phyloP scores from a whole-genome alignment of 2,329 filamentous ascomycete species.

The Fusarium sp. region DNA sequence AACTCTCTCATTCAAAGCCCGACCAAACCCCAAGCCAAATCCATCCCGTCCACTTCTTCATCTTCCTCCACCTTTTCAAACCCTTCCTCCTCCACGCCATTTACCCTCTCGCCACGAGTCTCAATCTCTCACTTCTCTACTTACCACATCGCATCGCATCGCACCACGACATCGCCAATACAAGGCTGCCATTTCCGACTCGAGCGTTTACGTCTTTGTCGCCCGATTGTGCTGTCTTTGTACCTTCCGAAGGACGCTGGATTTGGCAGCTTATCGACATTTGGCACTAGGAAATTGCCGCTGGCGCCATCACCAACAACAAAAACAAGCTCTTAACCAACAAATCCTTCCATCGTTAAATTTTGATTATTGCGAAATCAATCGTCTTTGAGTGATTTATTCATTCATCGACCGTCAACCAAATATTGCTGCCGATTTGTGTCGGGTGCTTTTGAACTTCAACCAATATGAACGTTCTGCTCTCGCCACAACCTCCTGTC shows the following conservation, averaged over 20 bases:
- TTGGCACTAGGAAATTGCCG: constrained; percentile 9
- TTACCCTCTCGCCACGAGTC: background rate
- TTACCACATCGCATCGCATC: background rate
- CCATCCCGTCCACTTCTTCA: constrained; percentile 33
- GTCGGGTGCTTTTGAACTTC: constrained; percentile 13
- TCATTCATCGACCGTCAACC: constrained; percentile 31
- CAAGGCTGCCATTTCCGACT: background rate
- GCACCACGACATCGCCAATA: background rate
- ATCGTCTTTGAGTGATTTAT: constrained; percentile 22
- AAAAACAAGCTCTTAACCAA: constrained; percentile 4
- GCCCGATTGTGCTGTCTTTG: constrained; percentile 2
- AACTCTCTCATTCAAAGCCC: constrained; percentile 38
- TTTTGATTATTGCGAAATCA: constrained; percentile 6
- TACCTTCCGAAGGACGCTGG: constrained; percentile 1
- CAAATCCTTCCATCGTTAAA: background rate
- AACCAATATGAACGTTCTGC: constrained; percentile 70
- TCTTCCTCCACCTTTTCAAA: constrained; percentile 38
- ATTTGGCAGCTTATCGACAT: constrained; percentile 1
- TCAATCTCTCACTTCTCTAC: constrained; percentile 1
- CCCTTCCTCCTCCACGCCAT: constrained; percentile 21
- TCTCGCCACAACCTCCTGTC: constrained; percentile 70
- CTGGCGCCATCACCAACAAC: constrained; percentile 6
- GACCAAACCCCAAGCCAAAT: constrained; percentile 33
- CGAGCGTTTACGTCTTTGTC: background rate
- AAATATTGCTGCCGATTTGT: constrained; percentile 12